Evolutionary conservation across 164 flowering plant species (phyloP).

Genomic region (Aristolochia fimbriata): DNA sequence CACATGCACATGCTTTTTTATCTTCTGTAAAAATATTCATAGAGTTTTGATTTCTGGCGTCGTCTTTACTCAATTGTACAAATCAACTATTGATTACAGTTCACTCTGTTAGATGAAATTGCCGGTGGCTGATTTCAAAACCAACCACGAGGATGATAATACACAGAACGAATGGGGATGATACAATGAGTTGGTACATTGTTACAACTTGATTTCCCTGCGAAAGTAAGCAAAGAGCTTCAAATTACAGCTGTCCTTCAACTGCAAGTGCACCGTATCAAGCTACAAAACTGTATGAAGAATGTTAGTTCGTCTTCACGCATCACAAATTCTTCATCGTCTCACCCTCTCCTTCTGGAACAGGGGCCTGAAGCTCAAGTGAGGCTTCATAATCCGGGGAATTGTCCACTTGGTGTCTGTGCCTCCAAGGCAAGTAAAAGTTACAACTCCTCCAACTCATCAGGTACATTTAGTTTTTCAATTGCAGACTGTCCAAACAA

Average conservation of each 20-base stretch:
- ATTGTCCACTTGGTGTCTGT: neutral
- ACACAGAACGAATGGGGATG: no score
- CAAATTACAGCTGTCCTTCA: neutral
- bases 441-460: constrained; percentile 67
- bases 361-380: constrained; percentile 12
- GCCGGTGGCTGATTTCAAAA: no score
- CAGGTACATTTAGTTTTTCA: constrained; percentile 87
- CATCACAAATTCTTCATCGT: neutral
- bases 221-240: neutral
- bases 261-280: neutral
- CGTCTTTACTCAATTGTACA: no score
- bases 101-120: no score
- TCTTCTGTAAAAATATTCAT: no score
- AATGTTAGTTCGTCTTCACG: neutral
- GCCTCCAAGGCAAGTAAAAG: neutral
- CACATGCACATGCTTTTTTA: no score
- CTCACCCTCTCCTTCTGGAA: neutral
- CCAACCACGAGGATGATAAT: no score
- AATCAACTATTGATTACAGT: no score
- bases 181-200: no score
- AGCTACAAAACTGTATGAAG: constrained; percentile 7
- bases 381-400: constrained; percentile 2
- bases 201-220: no score
- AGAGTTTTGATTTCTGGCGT: no score
- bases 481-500: constrained; percentile 63